Evolutionary conservation across 2,329 filamentous ascomycete genomes (phyloP).

Genomic region (Phoma sp.): DNA sequence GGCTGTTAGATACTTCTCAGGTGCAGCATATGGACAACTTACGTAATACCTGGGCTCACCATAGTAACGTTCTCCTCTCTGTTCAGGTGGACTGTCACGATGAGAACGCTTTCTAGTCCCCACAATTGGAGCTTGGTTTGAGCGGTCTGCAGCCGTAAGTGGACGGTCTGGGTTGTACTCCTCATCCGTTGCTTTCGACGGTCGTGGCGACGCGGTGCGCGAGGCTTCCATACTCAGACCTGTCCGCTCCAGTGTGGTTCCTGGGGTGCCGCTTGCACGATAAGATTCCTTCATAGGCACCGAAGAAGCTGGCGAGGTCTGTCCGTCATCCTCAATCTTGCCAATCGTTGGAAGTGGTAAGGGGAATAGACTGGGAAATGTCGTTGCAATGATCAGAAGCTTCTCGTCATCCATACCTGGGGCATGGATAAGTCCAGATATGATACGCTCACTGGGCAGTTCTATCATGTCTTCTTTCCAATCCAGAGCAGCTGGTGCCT

Average conservation of each 20-base stretch:
- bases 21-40: conserved; percentile 24
- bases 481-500: conserved; percentile 46
- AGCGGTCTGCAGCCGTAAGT: conserved; percentile 25
- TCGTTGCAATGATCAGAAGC: conserved; percentile 57
- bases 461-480: conserved; percentile 69
- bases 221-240: conserved; percentile 26
- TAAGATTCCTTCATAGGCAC: conserved; percentile 38
- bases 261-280: conserved; percentile 24
- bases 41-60: conserved; percentile 45
- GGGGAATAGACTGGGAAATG: conserved; percentile 56
- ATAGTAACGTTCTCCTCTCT: conserved; percentile 38
- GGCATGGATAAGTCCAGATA: conserved; percentile 57
- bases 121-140: conserved; percentile 22
- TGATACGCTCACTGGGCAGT: conserved; percentile 59
- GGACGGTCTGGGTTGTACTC: conserved; percentile 58
- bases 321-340: conserved; percentile 37
- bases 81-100: conserved; percentile 34
- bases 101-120: conserved; percentile 30
- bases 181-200: conserved; percentile 48
- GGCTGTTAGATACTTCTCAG: not conserved
- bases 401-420: conserved; percentile 65
- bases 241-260: conserved; percentile 27
- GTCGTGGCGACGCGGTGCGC: conserved; percentile 42
- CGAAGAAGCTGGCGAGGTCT: conserved; percentile 37
- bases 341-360: conserved; percentile 52